Percentiles rank a stretch among this genome's conserved stretches.
Conservation (phyloP, 371 early-diverging fungal genomes). For the Funneliformis caledonium region DNA sequence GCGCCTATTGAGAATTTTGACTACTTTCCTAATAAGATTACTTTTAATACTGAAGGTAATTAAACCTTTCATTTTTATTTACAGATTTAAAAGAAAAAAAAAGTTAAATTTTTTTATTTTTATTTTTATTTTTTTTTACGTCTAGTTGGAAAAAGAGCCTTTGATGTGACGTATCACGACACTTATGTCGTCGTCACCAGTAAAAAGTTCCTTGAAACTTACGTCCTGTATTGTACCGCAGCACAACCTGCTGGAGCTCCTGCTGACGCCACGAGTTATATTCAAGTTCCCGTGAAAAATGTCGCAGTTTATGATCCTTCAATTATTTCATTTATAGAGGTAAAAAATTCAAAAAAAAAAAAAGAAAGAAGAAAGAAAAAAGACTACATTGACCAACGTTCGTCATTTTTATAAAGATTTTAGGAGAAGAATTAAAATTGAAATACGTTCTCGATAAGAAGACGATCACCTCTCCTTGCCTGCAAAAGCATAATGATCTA, state of each 20-base stretch:
- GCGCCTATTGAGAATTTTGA: background rate
- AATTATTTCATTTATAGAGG: conserved; percentile 33
- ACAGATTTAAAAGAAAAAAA: background rate
- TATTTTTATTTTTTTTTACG: background rate
- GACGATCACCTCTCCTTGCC: conserved; percentile 25
- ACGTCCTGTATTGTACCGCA: conserved; percentile 28
- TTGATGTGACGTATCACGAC: conserved; percentile 7
- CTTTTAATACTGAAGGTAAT: background rate
- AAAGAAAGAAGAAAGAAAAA: background rate
- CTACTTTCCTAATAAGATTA: background rate
- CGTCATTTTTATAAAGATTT: conserved; percentile 5
- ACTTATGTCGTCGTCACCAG: conserved; percentile 21
- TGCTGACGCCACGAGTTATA: background rate
- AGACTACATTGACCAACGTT: background rate
- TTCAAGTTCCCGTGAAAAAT: conserved; percentile 30
- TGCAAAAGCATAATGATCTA: conserved; percentile 18
- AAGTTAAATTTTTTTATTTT: background rate
- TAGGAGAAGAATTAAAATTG: conserved; percentile 21
- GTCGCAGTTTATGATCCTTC: conserved; percentile 15
- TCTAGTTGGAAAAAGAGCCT: background rate
- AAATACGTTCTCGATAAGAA: conserved; percentile 11
- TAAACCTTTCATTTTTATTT: background rate
- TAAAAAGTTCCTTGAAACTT: conserved; percentile 9
- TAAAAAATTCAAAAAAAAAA: background rate
- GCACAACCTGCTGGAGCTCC: background rate